Base-by-base conservation (phyloP, 2,329 filamentous ascomycete genomes). In the Cercospora citrullina region DNA sequence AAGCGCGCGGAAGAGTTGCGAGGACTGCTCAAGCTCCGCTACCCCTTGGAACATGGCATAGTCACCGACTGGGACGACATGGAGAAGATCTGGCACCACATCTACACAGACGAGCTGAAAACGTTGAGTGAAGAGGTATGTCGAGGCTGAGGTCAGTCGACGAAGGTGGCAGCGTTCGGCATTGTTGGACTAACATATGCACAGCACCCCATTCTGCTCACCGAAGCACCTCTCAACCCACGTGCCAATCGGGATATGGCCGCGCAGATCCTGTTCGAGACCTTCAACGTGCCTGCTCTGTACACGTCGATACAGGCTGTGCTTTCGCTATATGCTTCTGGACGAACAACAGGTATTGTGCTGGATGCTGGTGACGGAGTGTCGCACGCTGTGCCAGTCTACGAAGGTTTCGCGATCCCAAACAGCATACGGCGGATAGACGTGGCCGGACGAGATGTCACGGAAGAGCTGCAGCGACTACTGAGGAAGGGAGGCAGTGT, bases 1-100 rank as follows among this genome's bases (percentile, higher is more conserved):
- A 90, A 94, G 75, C 90, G 93, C 80, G 94, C 94, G 68, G 91
- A 93, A 75, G 94, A 98, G 78, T 86, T 97, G 76, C 89, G 94
- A 77, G 95, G 95, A 3, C 84, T 99, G 69, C 86, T 99, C 75
- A 99, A 98, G 87, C 97, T 99, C 75, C 87, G 89, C 72, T 98
- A 98, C 79, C 95, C 95, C 55, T 84, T 99, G 65, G 95, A 98
- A 83, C 95, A 99, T 80, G 95, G 95, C 75, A 96, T 99, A 76
- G 95, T 99, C 71, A 99, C 95, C 74, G 93, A 99, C 81, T 99
- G 95, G 95, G 95, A 98, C 79, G 95, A 99, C 78, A 99, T 99
- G 95, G 95, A 99, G 84, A 90, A 93, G 83, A 99, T 99, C 82
- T 99, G 95, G 95, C 92, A 96, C 76, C 95, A 96, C 78, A 93